Base-by-base conservation (phyloP, 2,329 filamentous ascomycete genomes). In the Sphaerulina musiva region DNA sequence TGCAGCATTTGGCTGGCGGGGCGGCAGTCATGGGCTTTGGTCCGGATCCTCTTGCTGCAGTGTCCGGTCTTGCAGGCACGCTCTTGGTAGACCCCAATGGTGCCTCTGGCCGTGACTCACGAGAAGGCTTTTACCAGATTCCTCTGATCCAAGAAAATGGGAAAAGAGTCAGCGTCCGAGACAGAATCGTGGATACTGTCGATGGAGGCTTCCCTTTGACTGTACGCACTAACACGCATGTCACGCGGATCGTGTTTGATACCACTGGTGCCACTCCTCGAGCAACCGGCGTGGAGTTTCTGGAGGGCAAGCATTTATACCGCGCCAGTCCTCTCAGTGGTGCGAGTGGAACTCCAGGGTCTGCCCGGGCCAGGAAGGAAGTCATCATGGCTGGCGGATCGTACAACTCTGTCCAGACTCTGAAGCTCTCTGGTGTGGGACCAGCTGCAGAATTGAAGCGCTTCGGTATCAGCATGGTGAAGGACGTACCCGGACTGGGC, bases 201-300 rank as follows among this genome's bases (percentile, higher is more conserved):
- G 55, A 63, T 3, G 71, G 80, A 56, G 79, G 79, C 20, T 74
- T 72, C 42, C 76, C 77, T 62, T 75, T 84, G 0, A 79, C 81
- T 50, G 72, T 84, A 46, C 73, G 75, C 39, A 73, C 76, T 2
- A 85, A 85, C 68, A 80, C 76, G 39, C 71, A 86, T 46, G 86
- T 81, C 59, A 83, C 84, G 51, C 83, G 83, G 66, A 70, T 89
- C 66, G 72, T 74, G 23, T 85, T 84, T 59, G 83, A 85, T 38
- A 80, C 83, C 1, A 83, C 45, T 7, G 56, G 78, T 12, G 64
- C 72, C 11, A 78, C 78, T 51, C 68, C 73, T 2, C 74, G 76
- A 57, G 72, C 72, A 1, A 70, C 64, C 14, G 72, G 72, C 49
- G 71, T 74, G 4, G 67, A 74, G 52, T 74, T 70, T 59, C 66